Conservation (phyloP, 2,329 filamentous ascomycete genomes). For the Cordyceps militaris region DNA sequence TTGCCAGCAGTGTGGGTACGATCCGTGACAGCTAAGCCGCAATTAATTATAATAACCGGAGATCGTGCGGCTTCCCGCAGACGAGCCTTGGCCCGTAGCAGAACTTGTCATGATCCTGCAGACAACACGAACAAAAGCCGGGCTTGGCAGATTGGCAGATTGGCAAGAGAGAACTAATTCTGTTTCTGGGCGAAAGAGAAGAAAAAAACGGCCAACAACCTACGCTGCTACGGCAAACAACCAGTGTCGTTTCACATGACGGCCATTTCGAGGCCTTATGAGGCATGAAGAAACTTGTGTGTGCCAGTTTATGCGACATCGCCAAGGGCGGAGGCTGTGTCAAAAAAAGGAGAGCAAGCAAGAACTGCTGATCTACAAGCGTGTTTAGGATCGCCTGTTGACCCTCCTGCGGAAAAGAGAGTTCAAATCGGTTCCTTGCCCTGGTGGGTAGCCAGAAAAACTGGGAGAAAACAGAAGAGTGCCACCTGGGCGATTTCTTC, state of each 20-base stretch:
- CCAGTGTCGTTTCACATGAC: background rate
- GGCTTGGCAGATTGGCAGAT: background rate
- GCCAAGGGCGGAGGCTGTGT: conserved; percentile 3
- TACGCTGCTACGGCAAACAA: background rate
- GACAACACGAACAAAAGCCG: no score
- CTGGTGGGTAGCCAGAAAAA: background rate
- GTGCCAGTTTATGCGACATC: background rate
- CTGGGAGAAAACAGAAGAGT: background rate
- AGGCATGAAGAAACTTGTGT: background rate
- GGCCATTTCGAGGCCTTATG: background rate
- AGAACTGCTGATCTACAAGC: background rate
- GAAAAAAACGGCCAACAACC: background rate
- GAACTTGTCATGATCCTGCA: background rate
- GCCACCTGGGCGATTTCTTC: background rate
- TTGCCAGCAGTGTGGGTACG: background rate
- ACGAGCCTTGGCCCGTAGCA: background rate
- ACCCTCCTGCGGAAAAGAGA: background rate
- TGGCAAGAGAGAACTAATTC: background rate
- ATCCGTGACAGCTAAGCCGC: background rate
- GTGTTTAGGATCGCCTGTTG: conserved; percentile 1
- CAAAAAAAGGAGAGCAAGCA: background rate
- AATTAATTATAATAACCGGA: background rate
- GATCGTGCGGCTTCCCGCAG: background rate
- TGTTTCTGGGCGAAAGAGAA: background rate
- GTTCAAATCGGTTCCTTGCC: background rate